Evolutionary conservation across 805 yeast genomes (phyloP).

Genomic region (Ogataea henricii): DNA sequence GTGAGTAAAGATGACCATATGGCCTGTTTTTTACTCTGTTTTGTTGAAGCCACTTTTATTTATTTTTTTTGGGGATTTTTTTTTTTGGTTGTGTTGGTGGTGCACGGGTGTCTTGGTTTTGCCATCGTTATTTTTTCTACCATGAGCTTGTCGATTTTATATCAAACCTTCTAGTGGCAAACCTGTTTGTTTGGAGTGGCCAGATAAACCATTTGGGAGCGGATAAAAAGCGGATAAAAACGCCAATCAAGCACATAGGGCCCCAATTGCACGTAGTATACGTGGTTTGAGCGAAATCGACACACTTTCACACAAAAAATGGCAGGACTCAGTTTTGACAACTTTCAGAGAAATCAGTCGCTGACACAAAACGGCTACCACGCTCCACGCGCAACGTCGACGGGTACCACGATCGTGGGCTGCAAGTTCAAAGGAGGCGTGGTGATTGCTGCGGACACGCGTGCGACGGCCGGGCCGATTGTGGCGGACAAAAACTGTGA

Average conservation of each 20-base stretch:
- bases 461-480: constrained; percentile 95
- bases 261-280: too few species aligned
- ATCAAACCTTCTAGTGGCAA: constrained; percentile 1
- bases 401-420: constrained; percentile 99
- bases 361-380: constrained; percentile 69
- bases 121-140: background rate
- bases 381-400: constrained; percentile 88
- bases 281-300: background rate
- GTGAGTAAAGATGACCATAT: background rate
- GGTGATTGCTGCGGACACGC: constrained; percentile 96
- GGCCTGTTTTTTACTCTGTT: background rate
- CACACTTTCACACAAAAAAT: constrained; percentile 37
- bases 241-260: too few species aligned
- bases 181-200: background rate
- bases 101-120: background rate
- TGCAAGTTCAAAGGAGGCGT: constrained; percentile 93
- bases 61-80: too few species aligned
- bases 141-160: background rate
- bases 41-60: too few species aligned
- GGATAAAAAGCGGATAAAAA: background rate
- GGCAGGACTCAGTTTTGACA: constrained; percentile 93
- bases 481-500: constrained; percentile 99
- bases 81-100: background rate
- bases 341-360: constrained; percentile 83
- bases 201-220: background rate